Percentiles rank a stretch among this genome's conserved stretches.
These are phyloP conservation scores for Tetrahymena elliotti DNA, from an alignment of 73 alveolate genomes.

Conservation along the genomic window DNA sequence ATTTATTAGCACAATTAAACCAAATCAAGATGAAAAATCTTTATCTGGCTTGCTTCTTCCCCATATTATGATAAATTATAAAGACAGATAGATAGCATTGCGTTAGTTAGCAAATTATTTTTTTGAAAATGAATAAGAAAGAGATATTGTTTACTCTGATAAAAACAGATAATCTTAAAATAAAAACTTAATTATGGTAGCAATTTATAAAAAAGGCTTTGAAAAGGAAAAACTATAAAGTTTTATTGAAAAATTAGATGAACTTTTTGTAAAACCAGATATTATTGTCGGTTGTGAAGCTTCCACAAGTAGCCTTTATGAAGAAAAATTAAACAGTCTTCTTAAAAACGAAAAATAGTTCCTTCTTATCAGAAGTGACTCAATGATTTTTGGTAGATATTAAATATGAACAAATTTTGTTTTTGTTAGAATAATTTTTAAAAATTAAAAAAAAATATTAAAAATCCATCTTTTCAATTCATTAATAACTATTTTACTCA, in stretches of 20 bases:
- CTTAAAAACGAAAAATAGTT: not conserved
- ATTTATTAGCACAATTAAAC: not conserved
- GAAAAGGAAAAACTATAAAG: not conserved
- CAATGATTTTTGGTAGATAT: not conserved
- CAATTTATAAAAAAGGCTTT: not conserved
- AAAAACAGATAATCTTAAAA: not conserved
- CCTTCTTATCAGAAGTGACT: not conserved
- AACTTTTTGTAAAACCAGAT: not conserved
- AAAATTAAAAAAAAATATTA: too few species aligned
- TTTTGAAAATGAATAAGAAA: not conserved
- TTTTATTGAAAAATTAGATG: not conserved
- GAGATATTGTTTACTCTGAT: not conserved
- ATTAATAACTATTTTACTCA: too few species aligned
- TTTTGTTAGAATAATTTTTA: too few species aligned
- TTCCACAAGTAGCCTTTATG: not conserved
- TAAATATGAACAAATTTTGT: not conserved
- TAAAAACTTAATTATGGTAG: not conserved
- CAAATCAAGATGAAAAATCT: not conserved
- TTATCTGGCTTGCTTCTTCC: not conserved
- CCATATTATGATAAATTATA: not conserved
- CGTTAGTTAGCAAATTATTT: not conserved
- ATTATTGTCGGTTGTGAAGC: not conserved
- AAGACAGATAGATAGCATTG: not conserved
- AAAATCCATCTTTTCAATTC: too few species aligned
- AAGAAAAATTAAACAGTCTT: not conserved